phyloP scores from a whole-genome alignment of 2,329 filamentous ascomycete species.

The Ampelomyces quisqualis region DNA sequence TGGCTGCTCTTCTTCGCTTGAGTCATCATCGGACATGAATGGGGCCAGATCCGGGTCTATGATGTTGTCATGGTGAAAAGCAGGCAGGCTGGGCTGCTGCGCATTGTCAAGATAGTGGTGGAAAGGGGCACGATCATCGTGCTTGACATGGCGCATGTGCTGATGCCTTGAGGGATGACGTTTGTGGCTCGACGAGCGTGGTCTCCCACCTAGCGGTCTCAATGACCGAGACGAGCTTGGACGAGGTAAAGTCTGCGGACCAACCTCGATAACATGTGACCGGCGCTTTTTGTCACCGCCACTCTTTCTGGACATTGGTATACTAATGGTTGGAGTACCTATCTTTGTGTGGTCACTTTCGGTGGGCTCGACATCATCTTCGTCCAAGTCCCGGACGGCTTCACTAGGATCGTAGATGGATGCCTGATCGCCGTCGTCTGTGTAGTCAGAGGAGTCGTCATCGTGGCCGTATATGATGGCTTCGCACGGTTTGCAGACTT shows the following conservation, averaged over 20 bases:
- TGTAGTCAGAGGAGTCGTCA: slow-evolving; percentile 89
- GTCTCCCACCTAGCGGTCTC: slow-evolving; percentile 69
- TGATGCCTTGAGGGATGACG: slow-evolving; percentile 87
- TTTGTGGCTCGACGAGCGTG: slow-evolving; percentile 76
- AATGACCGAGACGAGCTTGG: slow-evolving; percentile 92
- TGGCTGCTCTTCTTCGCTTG: slow-evolving; percentile 88
- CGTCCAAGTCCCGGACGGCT: slow-evolving; percentile 20
- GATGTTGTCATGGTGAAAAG: slow-evolving; percentile 98
- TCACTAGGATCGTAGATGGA: slow-evolving; percentile 55
- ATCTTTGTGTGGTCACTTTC: slow-evolving; percentile 47
- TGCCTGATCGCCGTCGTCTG: slow-evolving; percentile 69
- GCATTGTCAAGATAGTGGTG: slow-evolving; percentile 72
- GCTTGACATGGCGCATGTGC: slow-evolving; percentile 73
- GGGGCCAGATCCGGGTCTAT: slow-evolving; percentile 95
- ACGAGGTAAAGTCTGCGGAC: slow-evolving; percentile 70
- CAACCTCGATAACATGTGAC: slow-evolving; percentile 88
- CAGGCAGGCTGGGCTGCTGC: slow-evolving; percentile 68
- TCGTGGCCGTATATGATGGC: slow-evolving; percentile 87
- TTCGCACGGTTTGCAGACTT: slow-evolving; percentile 91
- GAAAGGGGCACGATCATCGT: slow-evolving; percentile 85
- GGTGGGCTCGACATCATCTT: slow-evolving; percentile 28
- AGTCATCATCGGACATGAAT: slow-evolving; percentile 92
- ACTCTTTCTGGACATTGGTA: slow-evolving; percentile 63
- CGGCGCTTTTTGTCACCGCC: slow-evolving; percentile 79
- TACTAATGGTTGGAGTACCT: slow-evolving; percentile 62